Percentiles rank a stretch among this genome's conserved stretches.
phyloP scores from a whole-genome alignment of 371 early-diverging fungal species.

The Zancudomyces culisetae region DNA sequence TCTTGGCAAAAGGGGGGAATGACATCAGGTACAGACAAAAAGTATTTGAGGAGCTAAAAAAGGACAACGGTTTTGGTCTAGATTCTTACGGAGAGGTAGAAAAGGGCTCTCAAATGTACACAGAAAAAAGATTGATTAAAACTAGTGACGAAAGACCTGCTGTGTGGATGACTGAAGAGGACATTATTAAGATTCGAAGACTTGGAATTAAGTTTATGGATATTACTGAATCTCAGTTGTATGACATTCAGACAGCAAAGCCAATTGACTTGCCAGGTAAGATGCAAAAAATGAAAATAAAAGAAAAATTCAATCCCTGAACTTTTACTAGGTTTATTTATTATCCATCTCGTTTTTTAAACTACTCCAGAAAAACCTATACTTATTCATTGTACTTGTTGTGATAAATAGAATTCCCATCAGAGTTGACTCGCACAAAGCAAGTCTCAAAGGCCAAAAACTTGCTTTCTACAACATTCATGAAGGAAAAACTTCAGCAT shows the following conservation, averaged over 20 bases:
- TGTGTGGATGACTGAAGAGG: conserved; percentile 37
- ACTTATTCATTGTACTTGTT: no score
- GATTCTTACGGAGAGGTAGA: no score
- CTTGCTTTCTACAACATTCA: conserved; percentile 30
- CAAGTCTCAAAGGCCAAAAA: conserved; percentile 29
- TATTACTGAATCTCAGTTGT: conserved; percentile 40
- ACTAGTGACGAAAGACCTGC: conserved; percentile 10
- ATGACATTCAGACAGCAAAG: neutral
- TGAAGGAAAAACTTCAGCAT: conserved; percentile 35
- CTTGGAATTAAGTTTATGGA: conserved; percentile 62
- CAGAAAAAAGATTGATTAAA: conserved; percentile 16
- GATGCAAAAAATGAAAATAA: no score
- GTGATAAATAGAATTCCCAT: conserved; percentile 6
- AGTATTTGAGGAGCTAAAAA: no score
- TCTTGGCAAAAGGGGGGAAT: no score
- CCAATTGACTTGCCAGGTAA: neutral
- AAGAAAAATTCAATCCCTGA: no score
- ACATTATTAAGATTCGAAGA: conserved; percentile 45
- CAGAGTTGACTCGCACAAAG: conserved; percentile 4
- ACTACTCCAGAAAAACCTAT: no score
- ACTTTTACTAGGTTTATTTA: no score
- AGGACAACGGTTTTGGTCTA: no score
- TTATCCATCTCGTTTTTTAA: no score
- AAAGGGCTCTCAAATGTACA: no score
- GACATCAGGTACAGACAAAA: no score